A percentile compares a stretch with the other conserved stretches of the same genome.
phyloP scores from a whole-genome alignment of 306 rosid species.

The Rosa lucieae region DNA sequence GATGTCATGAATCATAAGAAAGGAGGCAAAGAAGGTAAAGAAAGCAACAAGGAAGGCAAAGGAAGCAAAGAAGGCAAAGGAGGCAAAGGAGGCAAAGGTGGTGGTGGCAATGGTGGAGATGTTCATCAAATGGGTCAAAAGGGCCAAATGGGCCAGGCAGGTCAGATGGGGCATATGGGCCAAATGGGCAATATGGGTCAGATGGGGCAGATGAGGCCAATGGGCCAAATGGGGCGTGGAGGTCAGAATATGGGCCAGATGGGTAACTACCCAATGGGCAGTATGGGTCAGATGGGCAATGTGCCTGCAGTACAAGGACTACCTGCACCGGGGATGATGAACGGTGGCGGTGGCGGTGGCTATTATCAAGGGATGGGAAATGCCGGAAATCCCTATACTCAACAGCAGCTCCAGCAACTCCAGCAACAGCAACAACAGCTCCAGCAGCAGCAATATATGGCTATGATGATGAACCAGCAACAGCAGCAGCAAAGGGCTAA shows the following conservation, averaged over 20 bases:
- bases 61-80: constrained; percentile 4
- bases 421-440: constrained; percentile 34
- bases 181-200: constrained; percentile 27
- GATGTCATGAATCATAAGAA: constrained; percentile 47
- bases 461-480: constrained; percentile 88
- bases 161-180: constrained; percentile 15
- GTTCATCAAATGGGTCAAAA: constrained; percentile 6
- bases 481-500: constrained; percentile 26
- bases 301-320: constrained; percentile 79
- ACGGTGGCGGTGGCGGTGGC: constrained; percentile 15
- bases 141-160: constrained; percentile 9
- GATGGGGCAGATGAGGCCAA: constrained; percentile 27
- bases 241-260: constrained; percentile 18
- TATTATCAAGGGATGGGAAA: constrained; percentile 66
- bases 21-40: constrained; percentile 29
- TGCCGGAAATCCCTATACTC: constrained; percentile 45
- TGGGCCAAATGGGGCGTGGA: constrained; percentile 43
- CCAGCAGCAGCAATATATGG: constrained; percentile 69
- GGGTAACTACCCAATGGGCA: constrained; percentile 41
- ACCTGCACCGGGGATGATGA: constrained; percentile 64
- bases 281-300: constrained; percentile 46
- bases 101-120: constrained; percentile 17
- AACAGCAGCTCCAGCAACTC: constrained; percentile 26
- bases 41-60: constrained; percentile 2
- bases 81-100: constrained; percentile 21